Evolutionary conservation across 2,329 filamentous ascomycete genomes (phyloP), one percentile per base, ranked within the genome.

Genomic region (Epichloe uncinata): DNA sequence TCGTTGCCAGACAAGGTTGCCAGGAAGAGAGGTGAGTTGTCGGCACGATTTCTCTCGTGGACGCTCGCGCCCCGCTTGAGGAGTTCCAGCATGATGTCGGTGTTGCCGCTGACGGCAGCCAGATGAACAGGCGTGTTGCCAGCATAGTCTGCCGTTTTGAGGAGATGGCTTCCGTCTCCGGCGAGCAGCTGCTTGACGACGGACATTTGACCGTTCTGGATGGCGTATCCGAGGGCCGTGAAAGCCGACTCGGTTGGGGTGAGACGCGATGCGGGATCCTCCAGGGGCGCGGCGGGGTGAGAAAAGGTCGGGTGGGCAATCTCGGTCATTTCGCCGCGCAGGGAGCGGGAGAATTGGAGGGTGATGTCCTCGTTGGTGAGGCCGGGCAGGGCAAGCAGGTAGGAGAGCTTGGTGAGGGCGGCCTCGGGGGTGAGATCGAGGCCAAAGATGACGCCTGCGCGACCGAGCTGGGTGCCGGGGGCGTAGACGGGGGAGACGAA

Each of bases 401-500:
- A 95, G 1, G 87, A 87, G 30, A 96, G 75, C 66, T 96, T 96
- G 18, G 90, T 93, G 57, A 95, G 77, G 5, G 90, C 90, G 3
- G 87, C 90, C 69, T 96, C 90, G 20, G 85, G 85, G 0, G 90
- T 96, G 68, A 95, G 75, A 61, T 95, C 89, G 56, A 90, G 79
- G 5, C 90, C 90, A 56, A 93, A 90, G 34, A 95, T 87, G 45
- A 96, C 87, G 35, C 90, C 90, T 2, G 87, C 87, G 49, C 82
- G 77, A 38, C 87, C 87, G 16, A 95, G 77, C 40, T 84, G 82
- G 56, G 87, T 86, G 8, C 82, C 85, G 0, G 85, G 80, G 1
- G 84, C 85, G 67, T 88, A 89, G n/a, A 88, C 73, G 3, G 85
- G 85, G 47, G 80, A 86, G 18, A 88, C 85, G 59, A 84, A 85